Percentiles rank a stretch among this genome's conserved stretches.
These are phyloP conservation scores for Boletus rubropictus DNA, from an alignment of 768 basidiomycete genomes.

Conservation along the genomic window DNA sequence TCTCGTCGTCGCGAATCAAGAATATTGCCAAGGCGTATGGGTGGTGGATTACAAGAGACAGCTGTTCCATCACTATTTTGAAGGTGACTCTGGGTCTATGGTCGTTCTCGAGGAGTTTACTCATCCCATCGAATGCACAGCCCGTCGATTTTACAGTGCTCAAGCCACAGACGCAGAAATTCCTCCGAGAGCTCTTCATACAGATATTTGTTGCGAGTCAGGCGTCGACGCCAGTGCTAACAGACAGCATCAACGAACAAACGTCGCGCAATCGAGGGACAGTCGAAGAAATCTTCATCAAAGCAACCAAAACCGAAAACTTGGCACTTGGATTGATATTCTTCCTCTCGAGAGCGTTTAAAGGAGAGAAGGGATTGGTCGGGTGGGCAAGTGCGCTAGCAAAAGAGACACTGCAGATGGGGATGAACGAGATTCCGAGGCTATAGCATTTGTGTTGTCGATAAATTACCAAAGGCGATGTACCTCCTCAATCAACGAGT, in stretches of 20 bases:
- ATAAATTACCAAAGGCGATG: background rate
- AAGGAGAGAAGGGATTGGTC: constrained; percentile 41
- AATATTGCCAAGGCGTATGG: constrained; percentile 84
- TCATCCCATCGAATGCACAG: constrained; percentile 34
- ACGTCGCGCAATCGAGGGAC: constrained; percentile 48
- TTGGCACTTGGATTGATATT: constrained; percentile 73
- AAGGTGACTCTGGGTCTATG: constrained; percentile 50
- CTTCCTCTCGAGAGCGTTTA: constrained; percentile 51
- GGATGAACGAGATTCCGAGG: constrained; percentile 49
- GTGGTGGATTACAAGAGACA: constrained; percentile 91
- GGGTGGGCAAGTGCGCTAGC: constrained; percentile 66
- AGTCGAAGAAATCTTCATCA: constrained; percentile 77
- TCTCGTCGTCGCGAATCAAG: constrained; percentile 51
- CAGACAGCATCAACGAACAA: constrained; percentile 30
- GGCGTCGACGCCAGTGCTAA: constrained; percentile 58
- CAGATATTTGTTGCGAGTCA: constrained; percentile 74
- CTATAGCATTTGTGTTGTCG: constrained; percentile 5
- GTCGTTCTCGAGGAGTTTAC: background rate
- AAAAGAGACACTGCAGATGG: constrained; percentile 61
- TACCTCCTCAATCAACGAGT: background rate
- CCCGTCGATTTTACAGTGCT: constrained; percentile 82
- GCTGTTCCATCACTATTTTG: constrained; percentile 64
- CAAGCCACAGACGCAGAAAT: constrained; percentile 55
- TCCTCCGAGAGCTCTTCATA: constrained; percentile 65
- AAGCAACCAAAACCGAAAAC: constrained; percentile 56